phyloP scores from a whole-genome alignment of 441 rosid species.

The Raphanus hybrid region DNA sequence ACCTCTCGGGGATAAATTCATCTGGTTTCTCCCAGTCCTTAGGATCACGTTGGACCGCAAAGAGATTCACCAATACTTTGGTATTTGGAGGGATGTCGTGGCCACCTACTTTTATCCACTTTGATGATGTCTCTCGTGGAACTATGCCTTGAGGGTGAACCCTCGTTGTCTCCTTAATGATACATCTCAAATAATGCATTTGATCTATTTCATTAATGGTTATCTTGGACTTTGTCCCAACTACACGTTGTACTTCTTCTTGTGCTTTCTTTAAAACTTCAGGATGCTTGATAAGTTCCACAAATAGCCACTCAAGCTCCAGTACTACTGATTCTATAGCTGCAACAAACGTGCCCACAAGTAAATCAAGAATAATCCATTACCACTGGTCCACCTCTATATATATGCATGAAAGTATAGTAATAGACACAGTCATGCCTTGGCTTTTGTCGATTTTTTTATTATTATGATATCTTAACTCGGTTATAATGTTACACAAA shows the following conservation, averaged over 20 bases:
- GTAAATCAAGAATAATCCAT: too few species aligned
- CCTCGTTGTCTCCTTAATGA: slow-evolving; percentile 51
- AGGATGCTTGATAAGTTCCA: slow-evolving; percentile 53
- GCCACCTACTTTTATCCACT: slow-evolving; percentile 47
- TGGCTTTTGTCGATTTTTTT: too few species aligned
- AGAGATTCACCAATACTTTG: slow-evolving; percentile 49
- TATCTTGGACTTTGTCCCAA: slow-evolving; percentile 38
- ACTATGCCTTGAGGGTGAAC: slow-evolving; percentile 52
- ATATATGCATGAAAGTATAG: not conserved
- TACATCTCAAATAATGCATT: slow-evolving; percentile 36
- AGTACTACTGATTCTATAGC: slow-evolving; percentile 53
- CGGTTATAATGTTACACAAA: not conserved
- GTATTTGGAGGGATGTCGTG: slow-evolving; percentile 50
- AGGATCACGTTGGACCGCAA: slow-evolving; percentile 57
- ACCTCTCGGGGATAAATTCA: slow-evolving; percentile 49
- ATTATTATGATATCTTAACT: too few species aligned
- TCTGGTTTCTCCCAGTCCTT: slow-evolving; percentile 51
- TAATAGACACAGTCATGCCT: too few species aligned
- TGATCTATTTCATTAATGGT: slow-evolving; percentile 19
- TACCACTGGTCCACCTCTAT: not conserved
- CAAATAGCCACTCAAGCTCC: slow-evolving; percentile 51
- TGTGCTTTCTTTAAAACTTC: slow-evolving; percentile 43
- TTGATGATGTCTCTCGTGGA: slow-evolving; percentile 45
- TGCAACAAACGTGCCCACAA: slow-evolving; percentile 40
- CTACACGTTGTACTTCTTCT: slow-evolving; percentile 45